Percentiles rank a stretch among this genome's conserved stretches.
Evolutionary conservation across 805 yeast species (phyloP).

Genomic region (Myxozyma vanderwaltii): DNA sequence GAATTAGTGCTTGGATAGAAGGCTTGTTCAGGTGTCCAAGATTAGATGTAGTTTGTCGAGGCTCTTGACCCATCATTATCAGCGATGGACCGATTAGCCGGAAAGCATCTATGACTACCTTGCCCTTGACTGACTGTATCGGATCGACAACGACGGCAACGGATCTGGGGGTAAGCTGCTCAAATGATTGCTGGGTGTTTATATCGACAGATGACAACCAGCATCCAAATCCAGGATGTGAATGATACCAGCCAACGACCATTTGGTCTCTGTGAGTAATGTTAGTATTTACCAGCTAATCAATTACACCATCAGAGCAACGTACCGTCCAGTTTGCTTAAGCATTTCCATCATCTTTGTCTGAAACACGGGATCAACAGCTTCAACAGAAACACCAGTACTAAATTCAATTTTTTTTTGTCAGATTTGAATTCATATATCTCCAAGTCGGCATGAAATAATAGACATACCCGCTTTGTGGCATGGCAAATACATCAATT

Average conservation of each 20-base stretch:
- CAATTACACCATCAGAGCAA: neutral
- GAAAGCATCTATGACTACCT: conserved; percentile 98
- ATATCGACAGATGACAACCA: conserved; percentile 98
- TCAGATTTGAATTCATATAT: neutral
- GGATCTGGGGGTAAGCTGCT: conserved; percentile 90
- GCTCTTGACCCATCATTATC: conserved; percentile 94
- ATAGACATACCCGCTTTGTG: conserved; percentile 62
- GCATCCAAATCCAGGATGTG: conserved; percentile 99
- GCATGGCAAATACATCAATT: conserved; percentile 99
- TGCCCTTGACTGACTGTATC: conserved; percentile 97
- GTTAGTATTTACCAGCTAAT: neutral
- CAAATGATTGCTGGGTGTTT: conserved; percentile 96
- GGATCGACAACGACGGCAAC: conserved; percentile 99
- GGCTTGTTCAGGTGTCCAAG: conserved; percentile 95
- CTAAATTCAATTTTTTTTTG: conserved; percentile 52
- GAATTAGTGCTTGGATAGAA: conserved; percentile 93
- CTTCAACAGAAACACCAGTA: conserved; percentile 98
- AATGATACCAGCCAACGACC: conserved; percentile 99
- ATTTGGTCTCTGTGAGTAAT: conserved; percentile 73
- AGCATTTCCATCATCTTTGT: conserved; percentile 99
- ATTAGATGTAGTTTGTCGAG: conserved; percentile 95
- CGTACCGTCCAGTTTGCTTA: conserved; percentile 79
- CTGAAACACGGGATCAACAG: conserved; percentile 98
- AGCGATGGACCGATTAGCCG: conserved; percentile 86
- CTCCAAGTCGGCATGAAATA: too few relatives aligned